Conservation (phyloP, 768 basidiomycete genomes). For the Pleurotus pulmonarius region DNA sequence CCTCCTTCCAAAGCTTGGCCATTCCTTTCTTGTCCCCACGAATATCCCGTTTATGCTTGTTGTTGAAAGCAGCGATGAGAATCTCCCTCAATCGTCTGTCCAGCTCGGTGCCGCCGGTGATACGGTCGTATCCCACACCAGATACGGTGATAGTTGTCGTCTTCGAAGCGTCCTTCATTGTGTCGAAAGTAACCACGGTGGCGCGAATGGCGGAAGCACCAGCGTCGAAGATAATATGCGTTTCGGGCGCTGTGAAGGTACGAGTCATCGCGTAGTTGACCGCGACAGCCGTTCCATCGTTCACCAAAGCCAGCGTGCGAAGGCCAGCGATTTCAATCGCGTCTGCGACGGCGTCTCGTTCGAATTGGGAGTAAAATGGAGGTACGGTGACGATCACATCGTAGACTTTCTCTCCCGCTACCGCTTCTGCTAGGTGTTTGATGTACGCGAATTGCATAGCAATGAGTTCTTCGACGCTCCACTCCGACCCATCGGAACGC, state of each 20-base stretch:
- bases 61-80: slow-evolving; percentile 70
- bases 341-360: slow-evolving; percentile 88
- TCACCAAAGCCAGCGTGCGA: slow-evolving; percentile 76
- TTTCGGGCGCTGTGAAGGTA: slow-evolving; percentile 72
- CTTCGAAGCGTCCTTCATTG: slow-evolving; percentile 44
- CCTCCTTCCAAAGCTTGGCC: slow-evolving; percentile 95
- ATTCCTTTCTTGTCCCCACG: slow-evolving; percentile 76
- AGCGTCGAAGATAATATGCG: slow-evolving; percentile 92
- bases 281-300: slow-evolving; percentile 94
- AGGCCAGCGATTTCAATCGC: slow-evolving; percentile 91
- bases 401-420: slow-evolving; percentile 70
- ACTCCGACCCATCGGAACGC: slow-evolving; percentile 62
- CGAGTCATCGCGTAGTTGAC: slow-evolving; percentile 98
- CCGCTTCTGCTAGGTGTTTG: slow-evolving; percentile 78
- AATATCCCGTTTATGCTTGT: slow-evolving; percentile 65
- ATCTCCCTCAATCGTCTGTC: slow-evolving; percentile 82
- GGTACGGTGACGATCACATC: slow-evolving; percentile 92
- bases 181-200: slow-evolving; percentile 68
- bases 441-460: slow-evolving; percentile 94
- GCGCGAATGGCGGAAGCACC: slow-evolving; percentile 82
- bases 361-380: slow-evolving; percentile 83
- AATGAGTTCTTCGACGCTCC: slow-evolving; percentile 85
- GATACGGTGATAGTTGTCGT: slow-evolving; percentile 73
- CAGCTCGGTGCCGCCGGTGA: slow-evolving; percentile 77
- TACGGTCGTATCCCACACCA: slow-evolving; percentile 80